Conservation (phyloP, 129 eudicot genomes). For the Pittosporum tobira region DNA sequence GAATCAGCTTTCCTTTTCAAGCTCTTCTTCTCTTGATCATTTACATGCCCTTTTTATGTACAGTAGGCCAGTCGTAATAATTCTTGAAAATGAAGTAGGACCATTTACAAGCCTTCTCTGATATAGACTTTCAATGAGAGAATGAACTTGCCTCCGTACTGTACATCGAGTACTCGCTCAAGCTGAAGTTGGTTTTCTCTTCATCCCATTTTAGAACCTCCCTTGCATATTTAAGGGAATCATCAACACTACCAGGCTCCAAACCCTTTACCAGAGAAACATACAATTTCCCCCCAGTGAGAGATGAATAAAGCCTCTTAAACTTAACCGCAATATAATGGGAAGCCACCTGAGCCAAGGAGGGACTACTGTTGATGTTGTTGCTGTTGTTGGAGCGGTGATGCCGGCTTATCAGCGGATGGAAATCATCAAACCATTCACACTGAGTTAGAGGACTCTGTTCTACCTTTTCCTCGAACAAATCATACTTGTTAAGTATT, state of each 20-base stretch:
- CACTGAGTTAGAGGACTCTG: slow-evolving; percentile 53
- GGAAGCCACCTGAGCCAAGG: slow-evolving; percentile 80
- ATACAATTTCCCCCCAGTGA: slow-evolving; percentile 66
- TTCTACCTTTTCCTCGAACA: slow-evolving; percentile 80
- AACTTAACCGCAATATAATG: slow-evolving; percentile 83
- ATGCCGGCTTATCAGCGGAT: slow-evolving; percentile 64
- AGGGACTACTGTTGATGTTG: slow-evolving; percentile 61
- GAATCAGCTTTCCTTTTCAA: slow-evolving; percentile 3
- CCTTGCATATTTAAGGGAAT: slow-evolving; percentile 71
- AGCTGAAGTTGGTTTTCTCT: slow-evolving; percentile 58
- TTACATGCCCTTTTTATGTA: slow-evolving; percentile 11
- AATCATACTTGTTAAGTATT: slow-evolving; percentile 72
- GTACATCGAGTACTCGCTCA: slow-evolving; percentile 53
- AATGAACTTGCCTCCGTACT: slow-evolving; percentile 54
- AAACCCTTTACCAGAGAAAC: slow-evolving; percentile 70
- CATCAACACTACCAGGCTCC: slow-evolving; percentile 80
- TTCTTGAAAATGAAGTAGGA: background rate
- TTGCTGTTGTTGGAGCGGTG: slow-evolving; percentile 40
- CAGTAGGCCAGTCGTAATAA: slow-evolving; percentile 3
- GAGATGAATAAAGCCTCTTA: slow-evolving; percentile 58
- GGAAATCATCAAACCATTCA: slow-evolving; percentile 89
- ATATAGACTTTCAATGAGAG: slow-evolving; percentile 34
- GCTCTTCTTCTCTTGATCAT: slow-evolving; percentile 3
- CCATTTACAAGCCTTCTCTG: slow-evolving; percentile 2
- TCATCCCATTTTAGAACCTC: slow-evolving; percentile 94